Evolutionary conservation across 495 filamentous ascomycete species (phyloP).

Genomic region (Penicillium riverlandense): DNA sequence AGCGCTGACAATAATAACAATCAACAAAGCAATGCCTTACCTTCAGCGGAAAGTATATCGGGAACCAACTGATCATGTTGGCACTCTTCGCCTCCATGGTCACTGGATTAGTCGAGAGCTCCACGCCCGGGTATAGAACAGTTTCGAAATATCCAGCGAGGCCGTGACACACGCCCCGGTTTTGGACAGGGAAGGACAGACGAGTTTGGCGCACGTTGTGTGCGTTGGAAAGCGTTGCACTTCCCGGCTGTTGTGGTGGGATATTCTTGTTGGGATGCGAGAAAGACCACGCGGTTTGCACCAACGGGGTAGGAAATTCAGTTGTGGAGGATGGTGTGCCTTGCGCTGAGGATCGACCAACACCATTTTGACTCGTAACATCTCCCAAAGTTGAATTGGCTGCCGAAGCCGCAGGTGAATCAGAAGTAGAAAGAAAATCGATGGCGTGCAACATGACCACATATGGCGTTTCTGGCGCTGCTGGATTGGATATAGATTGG

Average conservation of each 20-base stretch:
- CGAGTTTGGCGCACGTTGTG: slow-evolving; percentile 78
- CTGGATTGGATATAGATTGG: slow-evolving; percentile 52
- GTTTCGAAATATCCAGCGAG: slow-evolving; percentile 94
- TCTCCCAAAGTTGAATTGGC: background rate
- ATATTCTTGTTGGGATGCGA: slow-evolving; percentile 39
- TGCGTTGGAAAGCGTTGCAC: slow-evolving; percentile 55
- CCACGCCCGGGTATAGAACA: slow-evolving; percentile 74
- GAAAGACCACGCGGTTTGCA: slow-evolving; percentile 44
- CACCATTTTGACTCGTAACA: slow-evolving; percentile 2
- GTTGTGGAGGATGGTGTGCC: slow-evolving; percentile 20
- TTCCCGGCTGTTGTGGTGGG: slow-evolving; percentile 21
- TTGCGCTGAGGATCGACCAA: slow-evolving; percentile 23
- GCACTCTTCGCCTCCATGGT: slow-evolving; percentile 87
- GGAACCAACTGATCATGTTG: slow-evolving; percentile 98
- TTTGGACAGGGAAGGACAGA: slow-evolving; percentile 61
- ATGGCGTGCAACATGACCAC: slow-evolving; percentile 88
- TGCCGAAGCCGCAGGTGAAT: slow-evolving; percentile 6
- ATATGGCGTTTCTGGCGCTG: slow-evolving; percentile 77
- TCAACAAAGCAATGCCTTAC: slow-evolving; percentile 35
- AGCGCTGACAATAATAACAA: slow-evolving; percentile 3
- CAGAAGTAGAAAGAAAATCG: slow-evolving; percentile 62
- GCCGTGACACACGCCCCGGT: slow-evolving; percentile 81
- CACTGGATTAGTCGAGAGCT: slow-evolving; percentile 87
- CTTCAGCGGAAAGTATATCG: slow-evolving; percentile 95
- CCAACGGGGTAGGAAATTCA: slow-evolving; percentile 25